These are phyloP conservation scores for Spongispora temasekensis DNA, from an alignment of 1,284 basidiomycete species.

Conservation along the genomic window DNA sequence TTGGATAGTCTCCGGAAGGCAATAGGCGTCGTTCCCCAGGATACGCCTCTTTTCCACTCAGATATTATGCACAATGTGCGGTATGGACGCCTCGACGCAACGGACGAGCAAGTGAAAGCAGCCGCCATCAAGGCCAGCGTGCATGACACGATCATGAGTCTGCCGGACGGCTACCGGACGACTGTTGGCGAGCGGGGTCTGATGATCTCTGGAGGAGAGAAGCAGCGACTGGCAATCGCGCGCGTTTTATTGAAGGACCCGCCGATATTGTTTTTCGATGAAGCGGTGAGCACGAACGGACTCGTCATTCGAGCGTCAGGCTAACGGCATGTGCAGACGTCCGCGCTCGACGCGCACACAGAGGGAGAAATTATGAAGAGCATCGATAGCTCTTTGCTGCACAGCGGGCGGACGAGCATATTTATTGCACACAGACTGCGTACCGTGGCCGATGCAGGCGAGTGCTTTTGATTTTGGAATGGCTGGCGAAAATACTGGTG, in stretches of 20 bases:
- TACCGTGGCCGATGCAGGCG: conserved; percentile 88
- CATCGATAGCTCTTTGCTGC: conserved; percentile 79
- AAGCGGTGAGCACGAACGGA: conserved; percentile 68
- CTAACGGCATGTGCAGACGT: conserved; percentile 59
- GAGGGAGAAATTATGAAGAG: conserved; percentile 96
- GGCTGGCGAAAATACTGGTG: not conserved
- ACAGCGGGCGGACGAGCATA: conserved; percentile 85
- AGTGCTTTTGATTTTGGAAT: conserved; percentile 21
- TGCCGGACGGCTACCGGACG: conserved; percentile 88
- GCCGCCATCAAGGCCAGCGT: conserved; percentile 88
- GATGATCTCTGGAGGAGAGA: conserved; percentile 99
- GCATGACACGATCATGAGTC: conserved; percentile 73
- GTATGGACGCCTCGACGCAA: conserved; percentile 89
- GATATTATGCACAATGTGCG: conserved; percentile 94
- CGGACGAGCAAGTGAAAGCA: conserved; percentile 84
- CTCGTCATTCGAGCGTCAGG: not conserved
- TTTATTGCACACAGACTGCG: conserved; percentile 93
- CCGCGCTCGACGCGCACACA: conserved; percentile 92
- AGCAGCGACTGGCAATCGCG: conserved; percentile 94
- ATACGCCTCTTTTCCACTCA: conserved; percentile 96
- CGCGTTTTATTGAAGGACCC: conserved; percentile 93
- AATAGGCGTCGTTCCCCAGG: conserved; percentile 96
- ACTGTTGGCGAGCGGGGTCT: conserved; percentile 95
- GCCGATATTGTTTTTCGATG: conserved; percentile 95
- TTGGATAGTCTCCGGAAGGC: conserved; percentile 72